Evolutionary conservation across 768 basidiomycete species (phyloP), one percentile per base, ranked within the genome.

Genomic region (Lactarius sp.): DNA sequence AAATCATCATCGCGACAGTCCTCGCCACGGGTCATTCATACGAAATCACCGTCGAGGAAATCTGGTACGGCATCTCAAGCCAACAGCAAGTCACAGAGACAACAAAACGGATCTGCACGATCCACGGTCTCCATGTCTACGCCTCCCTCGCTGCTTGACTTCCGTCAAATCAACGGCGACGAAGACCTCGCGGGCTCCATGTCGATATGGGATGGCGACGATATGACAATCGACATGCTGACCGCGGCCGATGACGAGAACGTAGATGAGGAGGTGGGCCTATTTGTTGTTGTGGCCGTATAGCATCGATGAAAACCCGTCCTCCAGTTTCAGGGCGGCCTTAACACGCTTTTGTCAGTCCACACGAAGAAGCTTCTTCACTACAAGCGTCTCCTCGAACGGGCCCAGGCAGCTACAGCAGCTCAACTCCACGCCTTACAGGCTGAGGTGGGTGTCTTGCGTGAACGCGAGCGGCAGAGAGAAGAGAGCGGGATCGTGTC

Each of bases 371-470:
- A 88, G 68, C 80, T 92, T 14, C 79, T 85, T 16, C 83, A 86
- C 61, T 88, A 90, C 74, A 92, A 87, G 70, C 82, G 91, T 1
- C 79, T 94, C 1, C 80, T 94, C 13, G 91, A 94, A 68, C 86
- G 87, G 46, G 81, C 90, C 0, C 92, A 94, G 69, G 84, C 87
- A 2, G 84, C 85, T 9, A 80, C 87, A 1, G 89, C 91, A 0
- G 86, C 90, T 1, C 92, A 94, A 69, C 77, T 93, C 2, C 91
- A 94, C 69, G 91, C 92, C 0, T 77, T 94, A 1, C 91, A 93
- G 74, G 91, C 90, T 2, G 90, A 94, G 70, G 77, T 92, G 3
- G 79, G 84, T 13, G 77, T 90, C 33, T 76, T 93, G 36, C 83
- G 87, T 13, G 79, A 80, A 54, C 75, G 73, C 27, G 74, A 76